phyloP scores from a whole-genome alignment of 2,329 filamentous ascomycete genomes.

The Exophiala bonariae region DNA sequence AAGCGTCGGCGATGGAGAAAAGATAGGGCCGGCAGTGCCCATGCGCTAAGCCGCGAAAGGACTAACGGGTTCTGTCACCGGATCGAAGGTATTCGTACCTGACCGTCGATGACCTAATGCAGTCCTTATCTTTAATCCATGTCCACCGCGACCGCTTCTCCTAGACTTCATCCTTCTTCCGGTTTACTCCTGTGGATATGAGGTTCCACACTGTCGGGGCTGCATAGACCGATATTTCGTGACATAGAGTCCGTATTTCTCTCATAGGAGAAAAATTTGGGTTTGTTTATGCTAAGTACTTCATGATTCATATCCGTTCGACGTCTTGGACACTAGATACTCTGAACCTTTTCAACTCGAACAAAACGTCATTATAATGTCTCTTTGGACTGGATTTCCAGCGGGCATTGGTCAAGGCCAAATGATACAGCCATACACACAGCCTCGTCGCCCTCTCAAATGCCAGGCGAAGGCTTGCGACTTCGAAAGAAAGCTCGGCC shows the following conservation, averaged over 20 bases:
- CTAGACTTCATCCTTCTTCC: conserved; percentile 1
- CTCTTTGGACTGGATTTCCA: conserved; percentile 22
- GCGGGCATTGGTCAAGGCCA: conserved; percentile 6
- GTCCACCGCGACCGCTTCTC: no score
- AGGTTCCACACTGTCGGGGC: conserved; percentile 2
- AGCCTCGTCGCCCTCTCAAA: conserved; percentile 14
- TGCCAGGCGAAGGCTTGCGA: conserved; percentile 22
- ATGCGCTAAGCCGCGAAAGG: no score
- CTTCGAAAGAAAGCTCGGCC: conserved; percentile 25
- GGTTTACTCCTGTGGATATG: conserved; percentile 1
- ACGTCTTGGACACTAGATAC: no score
- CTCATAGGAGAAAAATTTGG: no score
- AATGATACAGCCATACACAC: neutral
- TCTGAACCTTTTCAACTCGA: neutral
- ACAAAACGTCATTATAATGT: conserved; percentile 10
- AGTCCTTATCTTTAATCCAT: neutral
- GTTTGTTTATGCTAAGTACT: no score
- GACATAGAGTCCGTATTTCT: no score
- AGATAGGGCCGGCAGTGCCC: no score
- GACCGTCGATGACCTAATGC: no score
- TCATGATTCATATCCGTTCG: no score
- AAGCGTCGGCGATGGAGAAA: conserved; percentile 2
- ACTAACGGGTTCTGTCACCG: neutral
- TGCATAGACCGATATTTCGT: neutral
- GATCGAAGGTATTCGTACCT: no score